These are phyloP conservation scores for Aspergillus steynii DNA, from an alignment of 495 filamentous ascomycete genomes.

Conservation along the genomic window DNA sequence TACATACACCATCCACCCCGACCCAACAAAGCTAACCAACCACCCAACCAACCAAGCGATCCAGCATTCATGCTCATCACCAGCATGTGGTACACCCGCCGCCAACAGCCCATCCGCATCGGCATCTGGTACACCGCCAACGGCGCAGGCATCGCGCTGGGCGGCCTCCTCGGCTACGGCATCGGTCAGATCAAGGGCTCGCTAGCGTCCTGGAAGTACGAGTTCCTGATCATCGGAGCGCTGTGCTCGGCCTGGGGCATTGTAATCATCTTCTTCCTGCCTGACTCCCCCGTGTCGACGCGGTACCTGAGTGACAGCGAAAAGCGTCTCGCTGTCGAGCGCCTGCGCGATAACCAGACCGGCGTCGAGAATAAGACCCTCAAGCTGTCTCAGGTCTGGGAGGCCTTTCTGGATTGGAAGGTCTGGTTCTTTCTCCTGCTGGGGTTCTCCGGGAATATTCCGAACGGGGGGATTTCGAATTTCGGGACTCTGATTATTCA, in stretches of 20 bases:
- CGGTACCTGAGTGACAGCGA: conserved; percentile 57
- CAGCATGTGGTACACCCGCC: conserved; percentile 47
- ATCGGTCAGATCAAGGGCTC: conserved; percentile 55
- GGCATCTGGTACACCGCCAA: conserved; percentile 62
- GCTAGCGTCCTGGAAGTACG: conserved; percentile 58
- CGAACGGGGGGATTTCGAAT: conserved; percentile 55
- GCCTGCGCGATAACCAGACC: conserved; percentile 61
- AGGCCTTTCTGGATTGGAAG: conserved; percentile 61
- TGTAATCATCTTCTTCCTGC: conserved; percentile 59
- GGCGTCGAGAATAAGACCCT: conserved; percentile 65
- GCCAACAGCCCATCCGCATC: conserved; percentile 62
- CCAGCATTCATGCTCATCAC: conserved; percentile 31
- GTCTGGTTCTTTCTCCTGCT: conserved; percentile 63
- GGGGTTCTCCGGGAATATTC: conserved; percentile 47
- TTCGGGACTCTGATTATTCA: conserved; percentile 65
- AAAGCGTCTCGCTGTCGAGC: conserved; percentile 58
- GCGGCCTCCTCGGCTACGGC: conserved; percentile 60
- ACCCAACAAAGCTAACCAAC: background rate
- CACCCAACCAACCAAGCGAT: conserved; percentile 18
- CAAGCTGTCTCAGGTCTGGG: conserved; percentile 57
- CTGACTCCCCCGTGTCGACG: conserved; percentile 63
- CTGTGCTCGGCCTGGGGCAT: conserved; percentile 58
- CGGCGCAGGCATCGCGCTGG: conserved; percentile 57
- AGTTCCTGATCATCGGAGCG: conserved; percentile 56
- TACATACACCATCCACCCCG: conserved; percentile 8